Conservation (phyloP, 352 stramenopile species). For the Globisporangium irregulare region DNA sequence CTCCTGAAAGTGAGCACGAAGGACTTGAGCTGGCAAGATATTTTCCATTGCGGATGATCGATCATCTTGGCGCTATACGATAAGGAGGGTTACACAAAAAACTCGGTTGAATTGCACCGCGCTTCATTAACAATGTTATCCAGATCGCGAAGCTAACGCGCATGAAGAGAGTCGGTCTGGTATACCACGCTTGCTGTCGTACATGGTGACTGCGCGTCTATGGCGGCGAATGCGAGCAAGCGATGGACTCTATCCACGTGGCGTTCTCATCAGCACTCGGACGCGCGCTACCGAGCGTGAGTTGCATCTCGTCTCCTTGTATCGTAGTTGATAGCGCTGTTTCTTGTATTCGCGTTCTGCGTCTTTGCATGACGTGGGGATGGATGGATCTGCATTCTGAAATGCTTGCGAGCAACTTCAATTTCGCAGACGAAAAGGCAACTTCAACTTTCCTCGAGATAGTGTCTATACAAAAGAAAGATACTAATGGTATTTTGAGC, state of each 20-base stretch:
- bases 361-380: neutral
- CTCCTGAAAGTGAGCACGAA: neutral
- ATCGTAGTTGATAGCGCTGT: neutral
- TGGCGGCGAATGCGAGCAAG: neutral
- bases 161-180: neutral
- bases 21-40: neutral
- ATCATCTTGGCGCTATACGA: neutral
- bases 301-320: neutral
- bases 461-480: neutral
- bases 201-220: neutral
- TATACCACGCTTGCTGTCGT: neutral
- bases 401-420: no score
- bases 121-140: neutral
- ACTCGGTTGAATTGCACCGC: neutral
- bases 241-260: no score
- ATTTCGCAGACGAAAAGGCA: neutral
- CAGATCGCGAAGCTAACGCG: neutral
- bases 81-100: neutral
- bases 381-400: neutral
- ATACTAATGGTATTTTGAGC: neutral
- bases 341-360: neutral
- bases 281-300: neutral
- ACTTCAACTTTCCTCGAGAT: neutral
- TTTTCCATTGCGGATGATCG: neutral
- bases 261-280: neutral